Conservation (phyloP, 768 basidiomycete genomes). For the Trametopsis cervina region DNA sequence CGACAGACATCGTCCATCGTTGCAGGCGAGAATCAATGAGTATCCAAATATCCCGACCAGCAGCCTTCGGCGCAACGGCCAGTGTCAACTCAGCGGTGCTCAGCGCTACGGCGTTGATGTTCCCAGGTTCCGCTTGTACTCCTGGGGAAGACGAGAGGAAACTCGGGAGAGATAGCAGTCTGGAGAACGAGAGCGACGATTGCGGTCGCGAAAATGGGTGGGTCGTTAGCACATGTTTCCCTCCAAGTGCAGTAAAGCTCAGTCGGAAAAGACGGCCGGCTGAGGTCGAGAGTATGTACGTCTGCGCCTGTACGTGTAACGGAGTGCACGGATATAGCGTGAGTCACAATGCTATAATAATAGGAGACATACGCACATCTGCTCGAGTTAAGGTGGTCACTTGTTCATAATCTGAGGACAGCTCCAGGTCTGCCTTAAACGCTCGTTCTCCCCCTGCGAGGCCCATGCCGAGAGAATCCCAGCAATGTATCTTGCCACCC, state of each 20-base stretch:
- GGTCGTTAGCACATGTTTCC: slow-evolving; percentile 53
- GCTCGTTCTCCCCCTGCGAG: slow-evolving; percentile 74
- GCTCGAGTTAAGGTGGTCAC: slow-evolving; percentile 62
- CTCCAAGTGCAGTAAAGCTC: slow-evolving; percentile 57
- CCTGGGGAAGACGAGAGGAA: slow-evolving; percentile 33
- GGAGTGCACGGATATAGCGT: neutral
- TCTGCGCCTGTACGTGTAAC: slow-evolving; percentile 40
- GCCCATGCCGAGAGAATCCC: slow-evolving; percentile 83
- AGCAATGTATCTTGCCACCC: slow-evolving; percentile 71
- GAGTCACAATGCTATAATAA: neutral
- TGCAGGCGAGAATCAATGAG: slow-evolving; percentile 63
- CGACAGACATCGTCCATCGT: slow-evolving; percentile 59
- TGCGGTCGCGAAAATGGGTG: slow-evolving; percentile 56
- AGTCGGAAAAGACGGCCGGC: slow-evolving; percentile 60
- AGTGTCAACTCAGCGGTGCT: slow-evolving; percentile 30
- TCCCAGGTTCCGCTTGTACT: slow-evolving; percentile 41
- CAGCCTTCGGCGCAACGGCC: slow-evolving; percentile 4
- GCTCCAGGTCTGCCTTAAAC: slow-evolving; percentile 39
- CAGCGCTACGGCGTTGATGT: slow-evolving; percentile 58
- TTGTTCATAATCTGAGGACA: slow-evolving; percentile 48
- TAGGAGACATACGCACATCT: slow-evolving; percentile 41
- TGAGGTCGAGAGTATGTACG: slow-evolving; percentile 64
- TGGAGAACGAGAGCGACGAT: slow-evolving; percentile 35
- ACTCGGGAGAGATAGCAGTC: slow-evolving; percentile 30
- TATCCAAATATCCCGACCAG: slow-evolving; percentile 57